Conservation (phyloP, 2,329 filamentous ascomycete species). For the Monilinia fructigena region DNA sequence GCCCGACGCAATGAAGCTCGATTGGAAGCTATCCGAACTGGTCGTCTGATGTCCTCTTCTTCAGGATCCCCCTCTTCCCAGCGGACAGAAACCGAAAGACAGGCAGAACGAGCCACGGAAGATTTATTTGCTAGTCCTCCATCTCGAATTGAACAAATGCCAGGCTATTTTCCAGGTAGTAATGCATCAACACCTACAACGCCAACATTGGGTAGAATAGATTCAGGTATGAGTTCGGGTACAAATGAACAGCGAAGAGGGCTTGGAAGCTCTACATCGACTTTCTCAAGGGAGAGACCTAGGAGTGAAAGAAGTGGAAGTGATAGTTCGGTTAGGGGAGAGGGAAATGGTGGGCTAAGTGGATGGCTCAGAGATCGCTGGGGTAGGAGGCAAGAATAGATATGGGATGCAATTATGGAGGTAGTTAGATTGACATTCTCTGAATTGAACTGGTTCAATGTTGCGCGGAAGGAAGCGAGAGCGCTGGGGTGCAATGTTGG, state of each 20-base stretch:
- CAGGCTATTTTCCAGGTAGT: slow-evolving; percentile 25
- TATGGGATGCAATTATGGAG: background rate
- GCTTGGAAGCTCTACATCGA: background rate
- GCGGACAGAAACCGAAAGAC: slow-evolving; percentile 5
- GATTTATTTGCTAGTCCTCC: background rate
- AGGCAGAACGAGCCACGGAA: background rate
- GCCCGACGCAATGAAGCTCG: slow-evolving; percentile 35
- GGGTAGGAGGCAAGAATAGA: slow-evolving; percentile 21
- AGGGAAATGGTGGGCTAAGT: slow-evolving; percentile 7
- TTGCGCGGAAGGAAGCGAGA: background rate
- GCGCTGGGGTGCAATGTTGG: background rate
- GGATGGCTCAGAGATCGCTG: slow-evolving; percentile 36
- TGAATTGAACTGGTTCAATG: background rate
- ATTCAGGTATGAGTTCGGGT: slow-evolving; percentile 27
- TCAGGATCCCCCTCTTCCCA: slow-evolving; percentile 24
- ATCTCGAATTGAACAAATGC: slow-evolving; percentile 22
- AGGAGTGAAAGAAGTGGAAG: slow-evolving; percentile 35
- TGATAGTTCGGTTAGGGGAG: slow-evolving; percentile 26
- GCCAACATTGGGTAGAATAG: slow-evolving; percentile 22
- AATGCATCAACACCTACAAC: slow-evolving; percentile 6
- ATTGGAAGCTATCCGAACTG: slow-evolving; percentile 35
- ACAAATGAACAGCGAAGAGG: background rate
- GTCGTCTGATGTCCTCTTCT: slow-evolving; percentile 27
- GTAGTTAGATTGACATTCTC: too few species aligned
- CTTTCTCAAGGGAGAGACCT: slow-evolving; percentile 24